Percentiles rank a stretch among this genome's conserved stretches.
Conservation (phyloP, 2,329 filamentous ascomycete species). For the Didymella glomerata region DNA sequence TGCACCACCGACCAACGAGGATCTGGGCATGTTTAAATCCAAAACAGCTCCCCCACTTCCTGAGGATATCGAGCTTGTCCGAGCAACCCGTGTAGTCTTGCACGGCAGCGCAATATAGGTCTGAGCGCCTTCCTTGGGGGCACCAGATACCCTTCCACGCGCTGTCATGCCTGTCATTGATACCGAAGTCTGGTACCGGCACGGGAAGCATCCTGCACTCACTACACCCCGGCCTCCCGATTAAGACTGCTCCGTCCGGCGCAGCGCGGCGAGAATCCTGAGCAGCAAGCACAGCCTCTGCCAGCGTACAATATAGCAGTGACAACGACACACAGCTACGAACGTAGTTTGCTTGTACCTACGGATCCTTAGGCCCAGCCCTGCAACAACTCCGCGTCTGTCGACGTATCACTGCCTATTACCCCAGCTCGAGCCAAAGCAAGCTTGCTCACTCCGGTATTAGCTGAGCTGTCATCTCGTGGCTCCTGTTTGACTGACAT, state of each 20-base stretch:
- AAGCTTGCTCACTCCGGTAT: conserved; percentile 39
- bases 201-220: conserved; percentile 26
- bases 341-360: conserved; percentile 38
- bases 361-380: conserved; percentile 29
- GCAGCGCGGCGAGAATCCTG: conserved; percentile 8
- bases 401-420: conserved; percentile 25
- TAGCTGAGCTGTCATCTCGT: conserved; percentile 42
- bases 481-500: conserved; percentile 41
- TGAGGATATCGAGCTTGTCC: conserved; percentile 26
- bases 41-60: conserved; percentile 23
- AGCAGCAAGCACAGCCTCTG: conserved; percentile 25
- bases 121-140: conserved; percentile 28
- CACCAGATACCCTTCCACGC: conserved; percentile 9
- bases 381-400: conserved; percentile 18
- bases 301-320: conserved; percentile 27
- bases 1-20: conserved; percentile 10
- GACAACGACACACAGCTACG: conserved; percentile 21
- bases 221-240: background rate
- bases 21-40: conserved; percentile 25
- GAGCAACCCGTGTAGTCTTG: conserved; percentile 27
- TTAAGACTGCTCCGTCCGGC: conserved; percentile 3
- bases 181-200: conserved; percentile 27
- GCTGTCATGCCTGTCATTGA: conserved; percentile 8
- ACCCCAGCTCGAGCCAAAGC: conserved; percentile 19
- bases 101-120: conserved; percentile 23